Conservation (phyloP, 139 green algal genomes). For the Bryopsis sp. region DNA sequence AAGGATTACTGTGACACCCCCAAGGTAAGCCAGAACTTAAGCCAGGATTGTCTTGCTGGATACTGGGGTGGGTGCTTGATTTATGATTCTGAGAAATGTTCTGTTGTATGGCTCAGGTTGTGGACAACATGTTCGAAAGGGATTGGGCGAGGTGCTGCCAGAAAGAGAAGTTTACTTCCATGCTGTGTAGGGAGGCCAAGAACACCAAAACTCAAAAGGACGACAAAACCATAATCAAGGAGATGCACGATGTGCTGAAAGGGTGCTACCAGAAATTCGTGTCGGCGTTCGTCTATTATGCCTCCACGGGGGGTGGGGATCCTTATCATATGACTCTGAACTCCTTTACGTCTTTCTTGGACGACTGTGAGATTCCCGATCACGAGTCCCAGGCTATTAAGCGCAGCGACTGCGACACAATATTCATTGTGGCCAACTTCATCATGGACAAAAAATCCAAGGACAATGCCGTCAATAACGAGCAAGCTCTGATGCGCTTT, state of each 20-base stretch:
- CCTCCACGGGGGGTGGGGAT: slow-evolving; percentile 40
- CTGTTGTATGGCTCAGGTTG: slow-evolving; percentile 24
- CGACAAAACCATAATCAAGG: slow-evolving; percentile 42
- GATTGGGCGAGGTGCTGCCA: slow-evolving; percentile 48
- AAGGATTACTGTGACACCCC: slow-evolving; percentile 43
- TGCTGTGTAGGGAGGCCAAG: slow-evolving; percentile 58
- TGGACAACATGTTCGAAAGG: slow-evolving; percentile 58
- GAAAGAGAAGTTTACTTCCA: slow-evolving; percentile 69
- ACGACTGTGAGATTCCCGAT: slow-evolving; percentile 62
- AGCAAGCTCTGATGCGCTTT: slow-evolving; percentile 61
- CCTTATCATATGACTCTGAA: slow-evolving; percentile 65
- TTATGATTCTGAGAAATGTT: too few species aligned
- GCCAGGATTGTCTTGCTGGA: too few species aligned
- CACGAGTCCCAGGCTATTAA: slow-evolving; percentile 50
- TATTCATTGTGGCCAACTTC: slow-evolving; percentile 79
- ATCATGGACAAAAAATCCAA: slow-evolving; percentile 56
- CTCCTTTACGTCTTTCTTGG: slow-evolving; percentile 44
- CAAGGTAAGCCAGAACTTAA: slow-evolving; percentile 25
- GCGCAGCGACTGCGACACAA: slow-evolving; percentile 68
- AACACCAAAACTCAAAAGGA: slow-evolving; percentile 38
- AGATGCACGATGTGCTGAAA: slow-evolving; percentile 50
- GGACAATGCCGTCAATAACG: slow-evolving; percentile 40
- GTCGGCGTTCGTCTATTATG: slow-evolving; percentile 51
- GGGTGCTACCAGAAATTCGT: slow-evolving; percentile 40
- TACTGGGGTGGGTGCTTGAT: too few species aligned